Evolutionary conservation across 495 filamentous ascomycete genomes (phyloP).

Genomic region (Penicillium antarcticum): DNA sequence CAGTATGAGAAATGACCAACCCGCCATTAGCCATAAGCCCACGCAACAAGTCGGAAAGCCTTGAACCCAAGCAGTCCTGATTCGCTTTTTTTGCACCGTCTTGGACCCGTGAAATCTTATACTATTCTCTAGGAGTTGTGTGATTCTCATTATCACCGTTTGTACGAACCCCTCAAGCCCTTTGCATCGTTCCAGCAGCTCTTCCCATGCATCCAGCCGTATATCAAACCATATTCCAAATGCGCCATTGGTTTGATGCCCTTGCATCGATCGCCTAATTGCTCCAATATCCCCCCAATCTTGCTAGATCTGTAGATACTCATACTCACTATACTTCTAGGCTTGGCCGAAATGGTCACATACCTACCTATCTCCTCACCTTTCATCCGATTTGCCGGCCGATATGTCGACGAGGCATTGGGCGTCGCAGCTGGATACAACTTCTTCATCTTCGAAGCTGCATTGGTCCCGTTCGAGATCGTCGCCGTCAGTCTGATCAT

Average conservation of each 20-base stretch:
- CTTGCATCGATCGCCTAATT: neutral
- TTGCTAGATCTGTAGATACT: slow-evolving; percentile 10
- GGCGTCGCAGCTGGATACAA: slow-evolving; percentile 66
- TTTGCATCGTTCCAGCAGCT: slow-evolving; percentile 16
- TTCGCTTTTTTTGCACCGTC: neutral
- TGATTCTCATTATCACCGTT: slow-evolving; percentile 68
- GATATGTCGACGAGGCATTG: slow-evolving; percentile 69
- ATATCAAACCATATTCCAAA: slow-evolving; percentile 1
- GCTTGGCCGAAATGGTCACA: slow-evolving; percentile 78
- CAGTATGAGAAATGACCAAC: neutral
- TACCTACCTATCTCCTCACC: slow-evolving; percentile 78
- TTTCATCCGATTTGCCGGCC: slow-evolving; percentile 79
- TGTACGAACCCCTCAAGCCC: slow-evolving; percentile 34
- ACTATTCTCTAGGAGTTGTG: slow-evolving; percentile 52
- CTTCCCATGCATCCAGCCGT: neutral
- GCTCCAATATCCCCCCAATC: neutral
- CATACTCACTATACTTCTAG: slow-evolving; percentile 27
- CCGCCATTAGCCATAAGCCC: neutral
- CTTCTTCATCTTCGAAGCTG: slow-evolving; percentile 59
- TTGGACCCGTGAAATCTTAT: slow-evolving; percentile 25
- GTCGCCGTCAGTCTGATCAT: slow-evolving; percentile 44
- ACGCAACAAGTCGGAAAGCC: slow-evolving; percentile 4
- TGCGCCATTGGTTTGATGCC: slow-evolving; percentile 1
- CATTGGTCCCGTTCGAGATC: slow-evolving; percentile 43
- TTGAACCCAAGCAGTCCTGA: slow-evolving; percentile 4